Percentiles rank a stretch among this genome's conserved stretches.
Conservation (phyloP, 106 monocot species). For the Phalaenopsis aphrodite region DNA sequence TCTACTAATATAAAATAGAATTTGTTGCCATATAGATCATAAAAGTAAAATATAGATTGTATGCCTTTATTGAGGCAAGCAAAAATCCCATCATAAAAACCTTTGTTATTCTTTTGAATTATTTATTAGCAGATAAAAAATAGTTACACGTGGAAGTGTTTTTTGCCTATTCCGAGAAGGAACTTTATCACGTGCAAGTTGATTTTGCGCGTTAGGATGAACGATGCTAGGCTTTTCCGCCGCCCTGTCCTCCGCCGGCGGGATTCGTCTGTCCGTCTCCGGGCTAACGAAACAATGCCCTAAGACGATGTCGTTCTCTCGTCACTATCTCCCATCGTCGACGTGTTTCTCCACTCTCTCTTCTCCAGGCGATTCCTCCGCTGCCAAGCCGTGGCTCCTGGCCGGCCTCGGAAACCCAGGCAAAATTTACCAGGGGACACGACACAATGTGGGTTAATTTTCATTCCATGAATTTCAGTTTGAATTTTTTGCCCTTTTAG, state of each 20-base stretch:
- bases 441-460: constrained; percentile 11
- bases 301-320: background rate
- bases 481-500: background rate
- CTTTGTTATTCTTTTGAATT: too few species aligned
- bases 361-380: background rate
- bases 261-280: background rate
- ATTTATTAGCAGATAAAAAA: too few species aligned
- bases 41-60: too few species aligned
- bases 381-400: constrained; percentile 15
- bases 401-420: constrained; percentile 21
- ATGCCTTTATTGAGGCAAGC: too few species aligned
- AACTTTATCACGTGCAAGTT: too few species aligned
- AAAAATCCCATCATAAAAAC: too few species aligned
- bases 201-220: background rate
- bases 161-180: too few species aligned
- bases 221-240: background rate
- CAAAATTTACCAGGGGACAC: constrained; percentile 13
- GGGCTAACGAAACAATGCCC: background rate
- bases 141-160: too few species aligned
- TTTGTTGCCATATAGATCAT: too few species aligned
- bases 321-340: background rate
- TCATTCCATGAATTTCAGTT: background rate
- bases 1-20: too few species aligned
- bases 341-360: background rate
- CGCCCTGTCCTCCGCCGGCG: constrained; percentile 6